These are phyloP conservation scores for Cercospora brassicicola DNA, from an alignment of 2,329 filamentous ascomycete genomes.

Conservation along the genomic window DNA sequence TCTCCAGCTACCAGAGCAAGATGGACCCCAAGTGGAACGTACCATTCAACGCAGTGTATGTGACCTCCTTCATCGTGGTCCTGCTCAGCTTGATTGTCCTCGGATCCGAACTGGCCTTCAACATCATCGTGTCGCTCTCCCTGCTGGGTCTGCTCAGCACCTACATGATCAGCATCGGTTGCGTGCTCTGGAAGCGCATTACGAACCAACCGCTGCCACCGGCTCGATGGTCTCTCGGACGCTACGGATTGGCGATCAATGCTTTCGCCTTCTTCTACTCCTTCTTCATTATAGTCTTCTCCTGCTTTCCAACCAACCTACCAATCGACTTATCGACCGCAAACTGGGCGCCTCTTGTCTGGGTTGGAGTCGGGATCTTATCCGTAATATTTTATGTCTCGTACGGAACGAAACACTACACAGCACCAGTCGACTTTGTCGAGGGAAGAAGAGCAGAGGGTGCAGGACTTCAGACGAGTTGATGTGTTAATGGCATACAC, in stretches of 20 bases:
- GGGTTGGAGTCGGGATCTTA: conserved; percentile 33
- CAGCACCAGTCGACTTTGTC: conserved; percentile 36
- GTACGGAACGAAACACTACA: conserved; percentile 35
- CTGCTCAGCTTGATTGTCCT: conserved; percentile 41
- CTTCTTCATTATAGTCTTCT: conserved; percentile 35
- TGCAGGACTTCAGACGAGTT: conserved; percentile 30
- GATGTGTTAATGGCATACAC: neutral
- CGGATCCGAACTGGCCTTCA: conserved; percentile 41
- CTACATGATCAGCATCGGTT: conserved; percentile 42
- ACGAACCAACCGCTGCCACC: conserved; percentile 30
- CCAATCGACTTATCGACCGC: conserved; percentile 30
- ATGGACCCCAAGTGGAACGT: conserved; percentile 36
- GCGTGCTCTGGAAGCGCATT: conserved; percentile 32
- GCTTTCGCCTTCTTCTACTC: conserved; percentile 34
- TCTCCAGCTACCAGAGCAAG: conserved; percentile 34
- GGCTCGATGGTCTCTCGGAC: conserved; percentile 33
- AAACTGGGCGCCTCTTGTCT: conserved; percentile 38
- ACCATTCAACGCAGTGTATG: conserved; percentile 40
- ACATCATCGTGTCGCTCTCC: conserved; percentile 41
- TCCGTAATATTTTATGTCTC: conserved; percentile 31
- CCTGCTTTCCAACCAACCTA: conserved; percentile 35
- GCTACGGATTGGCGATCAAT: conserved; percentile 32
- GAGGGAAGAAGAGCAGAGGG: conserved; percentile 31
- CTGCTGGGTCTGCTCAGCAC: conserved; percentile 40
- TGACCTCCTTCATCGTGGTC: conserved; percentile 35